These are phyloP conservation scores for Nelumbo lutea DNA, from an alignment of 164 flowering plant species.

Conservation along the genomic window DNA sequence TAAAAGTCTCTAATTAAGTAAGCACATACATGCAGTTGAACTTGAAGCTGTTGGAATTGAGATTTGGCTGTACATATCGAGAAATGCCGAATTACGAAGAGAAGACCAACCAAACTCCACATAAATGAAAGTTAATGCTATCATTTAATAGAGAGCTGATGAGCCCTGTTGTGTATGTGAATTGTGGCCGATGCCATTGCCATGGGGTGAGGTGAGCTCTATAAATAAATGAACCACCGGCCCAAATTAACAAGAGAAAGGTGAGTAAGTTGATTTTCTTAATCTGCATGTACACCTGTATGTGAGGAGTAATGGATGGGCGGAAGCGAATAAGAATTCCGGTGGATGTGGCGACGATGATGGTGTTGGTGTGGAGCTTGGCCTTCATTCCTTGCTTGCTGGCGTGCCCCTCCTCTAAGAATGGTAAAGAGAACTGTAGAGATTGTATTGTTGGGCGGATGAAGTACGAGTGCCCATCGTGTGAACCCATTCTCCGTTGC, in stretches of 20 bases:
- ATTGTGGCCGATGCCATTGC: too few species aligned
- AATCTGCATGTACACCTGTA: neutral
- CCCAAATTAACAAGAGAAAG: neutral
- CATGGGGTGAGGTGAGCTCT: too few species aligned
- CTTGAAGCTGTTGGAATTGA: too few species aligned
- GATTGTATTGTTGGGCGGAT: slow-evolving; percentile 40
- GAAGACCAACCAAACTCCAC: too few species aligned
- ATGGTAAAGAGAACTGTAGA: slow-evolving; percentile 32
- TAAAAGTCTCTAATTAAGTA: too few species aligned
- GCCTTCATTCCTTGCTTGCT: slow-evolving; percentile 14
- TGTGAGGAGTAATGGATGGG: neutral
- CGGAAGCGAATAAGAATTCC: slow-evolving; percentile 6
- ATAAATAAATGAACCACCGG: neutral
- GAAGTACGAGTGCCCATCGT: slow-evolving; percentile 49
- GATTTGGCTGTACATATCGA: too few species aligned
- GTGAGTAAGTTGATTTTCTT: too few species aligned
- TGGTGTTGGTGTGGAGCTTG: slow-evolving; percentile 20
- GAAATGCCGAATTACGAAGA: too few species aligned
- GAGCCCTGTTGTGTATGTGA: too few species aligned
- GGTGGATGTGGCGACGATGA: neutral
- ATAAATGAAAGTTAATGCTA: too few species aligned
- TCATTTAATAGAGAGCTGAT: too few species aligned
- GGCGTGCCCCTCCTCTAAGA: slow-evolving; percentile 26
- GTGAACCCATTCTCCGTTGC: slow-evolving; percentile 51
- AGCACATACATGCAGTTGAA: too few species aligned